Base-by-base conservation (phyloP, 441 rosid genomes). In the Populus hybrid region DNA sequence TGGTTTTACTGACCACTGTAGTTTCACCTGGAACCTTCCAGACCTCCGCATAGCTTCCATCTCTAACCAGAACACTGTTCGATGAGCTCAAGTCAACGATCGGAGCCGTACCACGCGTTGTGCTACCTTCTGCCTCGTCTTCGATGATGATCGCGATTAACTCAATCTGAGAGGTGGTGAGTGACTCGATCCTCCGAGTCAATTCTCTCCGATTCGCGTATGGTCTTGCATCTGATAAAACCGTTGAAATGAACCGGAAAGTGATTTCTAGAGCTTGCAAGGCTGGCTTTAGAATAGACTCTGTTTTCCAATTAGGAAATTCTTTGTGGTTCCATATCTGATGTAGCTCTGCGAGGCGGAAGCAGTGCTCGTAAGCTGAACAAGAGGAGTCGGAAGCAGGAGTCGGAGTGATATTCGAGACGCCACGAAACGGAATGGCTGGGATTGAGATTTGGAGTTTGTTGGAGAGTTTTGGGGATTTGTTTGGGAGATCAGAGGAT, bases 191-290 rank as follows among this genome's bases (percentile, higher is more conserved):
- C 78, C 97, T 71, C 24, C 98, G 92, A 65, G 73, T 87, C 94
- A 95, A 93, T 82, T 93, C 91, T 10, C 86, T 89, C 76, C 77
- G 86, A 82, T 91, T 92, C 29, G 84, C 69, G 78, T 95, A 93
- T 26, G 91, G 92, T 76, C 98, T 78, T 0, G 90, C 84, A 75
- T 95, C 99, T 1, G 94, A 92, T 28, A 82, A 75, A 33, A 88
- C 89, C 42, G 91, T 84, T 12, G 94, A 84, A 59, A 91, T 73
- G 70, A 93, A 83, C 68, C 97, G 88, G 80, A 95, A 93, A 11
- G 90, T 93, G 80, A 91, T 88, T 83, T 95, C 98, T 1, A 93
- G 73, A 53, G 90, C 96, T 3, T 90, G 97, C 11, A 95, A 83
- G 73, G 96, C 86, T 16, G 98, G 98, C 67, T 88, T 92, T 23